phyloP scores from a whole-genome alignment of 805 yeast species.

The Pichia nakasei region DNA sequence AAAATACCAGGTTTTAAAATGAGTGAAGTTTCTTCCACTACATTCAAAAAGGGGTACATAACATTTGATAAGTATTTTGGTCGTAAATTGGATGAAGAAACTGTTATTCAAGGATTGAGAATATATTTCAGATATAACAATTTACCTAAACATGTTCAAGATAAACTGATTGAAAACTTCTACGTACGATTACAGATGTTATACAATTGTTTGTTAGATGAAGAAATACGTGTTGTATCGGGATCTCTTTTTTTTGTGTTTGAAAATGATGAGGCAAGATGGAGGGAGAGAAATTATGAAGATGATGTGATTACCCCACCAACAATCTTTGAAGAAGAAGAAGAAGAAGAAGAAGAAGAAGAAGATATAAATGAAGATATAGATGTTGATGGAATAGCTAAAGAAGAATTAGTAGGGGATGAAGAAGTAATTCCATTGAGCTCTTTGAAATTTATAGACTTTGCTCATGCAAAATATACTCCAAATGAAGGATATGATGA shows the following conservation, averaged over 20 bases:
- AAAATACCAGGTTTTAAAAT: slow-evolving; percentile 8
- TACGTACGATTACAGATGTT: slow-evolving; percentile 55
- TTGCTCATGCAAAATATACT: slow-evolving; percentile 71
- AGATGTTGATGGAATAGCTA: slow-evolving; percentile 18
- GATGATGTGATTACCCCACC: slow-evolving; percentile 28
- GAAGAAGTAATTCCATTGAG: slow-evolving; percentile 40
- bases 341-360: slow-evolving; percentile 21
- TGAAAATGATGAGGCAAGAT: slow-evolving; percentile 55
- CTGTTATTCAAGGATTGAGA: slow-evolving; percentile 36
- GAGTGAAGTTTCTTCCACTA: slow-evolving; percentile 9
- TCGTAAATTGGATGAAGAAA: slow-evolving; percentile 39
- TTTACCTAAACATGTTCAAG: slow-evolving; percentile 26
- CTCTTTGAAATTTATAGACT: slow-evolving; percentile 66
- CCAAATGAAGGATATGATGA: slow-evolving; percentile 66
- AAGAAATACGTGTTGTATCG: slow-evolving; percentile 59
- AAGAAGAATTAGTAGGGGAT: too few species aligned
- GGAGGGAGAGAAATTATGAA: slow-evolving; percentile 35
- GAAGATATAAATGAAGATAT: slow-evolving; percentile 22
- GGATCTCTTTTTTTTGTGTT: slow-evolving; percentile 65
- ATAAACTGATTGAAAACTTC: slow-evolving; percentile 37
- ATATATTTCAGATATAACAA: slow-evolving; percentile 35
- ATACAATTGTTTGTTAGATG: slow-evolving; percentile 51
- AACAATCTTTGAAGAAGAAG: slow-evolving; percentile 23
- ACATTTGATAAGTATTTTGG: slow-evolving; percentile 48
- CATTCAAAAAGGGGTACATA: slow-evolving; percentile 32